Evolutionary conservation across 495 filamentous ascomycete genomes (phyloP).

Genomic region (Penicillium ucsense): DNA sequence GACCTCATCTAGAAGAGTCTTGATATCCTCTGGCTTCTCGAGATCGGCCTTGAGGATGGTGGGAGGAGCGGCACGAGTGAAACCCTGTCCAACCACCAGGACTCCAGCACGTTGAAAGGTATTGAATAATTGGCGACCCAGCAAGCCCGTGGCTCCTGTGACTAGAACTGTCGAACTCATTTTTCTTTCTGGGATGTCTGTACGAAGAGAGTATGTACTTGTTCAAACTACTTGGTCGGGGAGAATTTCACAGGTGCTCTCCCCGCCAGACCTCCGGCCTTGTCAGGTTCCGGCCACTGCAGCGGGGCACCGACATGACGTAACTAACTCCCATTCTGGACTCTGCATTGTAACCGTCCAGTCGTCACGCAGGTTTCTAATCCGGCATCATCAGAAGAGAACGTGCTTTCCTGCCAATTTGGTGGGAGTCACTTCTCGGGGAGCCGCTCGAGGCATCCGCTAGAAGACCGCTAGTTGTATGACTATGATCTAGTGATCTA

Average conservation of each 20-base stretch:
- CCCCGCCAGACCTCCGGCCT: background rate
- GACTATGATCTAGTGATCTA: too few relatives aligned
- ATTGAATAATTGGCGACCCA: constrained; percentile 72
- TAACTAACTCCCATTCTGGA: constrained; percentile 13
- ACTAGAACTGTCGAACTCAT: constrained; percentile 62
- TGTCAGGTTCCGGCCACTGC: too few relatives aligned
- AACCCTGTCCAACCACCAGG: constrained; percentile 74
- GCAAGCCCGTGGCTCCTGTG: constrained; percentile 76
- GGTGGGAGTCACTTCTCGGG: too few relatives aligned
- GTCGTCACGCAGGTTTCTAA: too few relatives aligned
- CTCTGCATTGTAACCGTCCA: too few relatives aligned
- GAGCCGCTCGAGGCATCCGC: too few relatives aligned
- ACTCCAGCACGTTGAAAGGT: constrained; percentile 62
- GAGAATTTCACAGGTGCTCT: constrained; percentile 1
- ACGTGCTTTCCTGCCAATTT: too few relatives aligned
- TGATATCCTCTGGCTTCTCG: constrained; percentile 49
- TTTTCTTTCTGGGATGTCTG: background rate
- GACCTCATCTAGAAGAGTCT: constrained; percentile 47
- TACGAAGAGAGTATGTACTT: background rate
- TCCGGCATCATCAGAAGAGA: too few relatives aligned
- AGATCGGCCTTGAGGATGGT: constrained; percentile 71
- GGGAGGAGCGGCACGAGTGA: constrained; percentile 60
- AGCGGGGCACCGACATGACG: constrained; percentile 17
- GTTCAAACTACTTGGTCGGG: background rate
- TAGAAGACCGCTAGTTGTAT: too few relatives aligned